A percentile compares a stretch with the other conserved stretches of the same genome.
Evolutionary conservation across 2,329 filamentous ascomycete species (phyloP).

Genomic region (Paraphaeosphaeria minitans): DNA sequence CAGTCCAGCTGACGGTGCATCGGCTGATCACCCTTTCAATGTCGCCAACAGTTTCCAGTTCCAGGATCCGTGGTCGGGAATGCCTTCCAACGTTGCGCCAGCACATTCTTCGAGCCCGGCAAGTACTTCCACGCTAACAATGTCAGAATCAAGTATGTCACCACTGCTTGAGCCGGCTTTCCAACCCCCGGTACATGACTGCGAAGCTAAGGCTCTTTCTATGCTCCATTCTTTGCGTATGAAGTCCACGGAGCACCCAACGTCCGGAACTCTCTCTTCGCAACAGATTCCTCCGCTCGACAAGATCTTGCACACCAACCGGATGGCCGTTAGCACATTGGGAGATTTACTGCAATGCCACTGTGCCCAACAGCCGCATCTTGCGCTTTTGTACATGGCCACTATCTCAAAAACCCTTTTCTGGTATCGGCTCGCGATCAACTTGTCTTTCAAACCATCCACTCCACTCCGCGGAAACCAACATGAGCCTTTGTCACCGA

Average conservation of each 20-base stretch:
- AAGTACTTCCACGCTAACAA: not conserved
- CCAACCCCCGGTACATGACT: constrained; percentile 1
- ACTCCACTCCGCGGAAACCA: not conserved
- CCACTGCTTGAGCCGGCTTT: not conserved
- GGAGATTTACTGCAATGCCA: not conserved
- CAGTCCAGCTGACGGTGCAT: not conserved
- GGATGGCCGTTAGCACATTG: not conserved
- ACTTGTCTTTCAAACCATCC: not conserved
- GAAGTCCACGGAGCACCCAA: not conserved
- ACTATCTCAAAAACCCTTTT: constrained; percentile 3
- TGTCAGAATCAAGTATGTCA: not conserved
- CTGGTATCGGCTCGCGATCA: constrained; percentile 4
- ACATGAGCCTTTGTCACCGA: not conserved
- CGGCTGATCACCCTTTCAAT: not conserved
- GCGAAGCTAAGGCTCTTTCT: constrained; percentile 6
- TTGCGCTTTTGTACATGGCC: constrained; percentile 4
- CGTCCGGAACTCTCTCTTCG: too few relatives aligned
- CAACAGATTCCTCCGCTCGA: not conserved
- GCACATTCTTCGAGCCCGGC: not conserved
- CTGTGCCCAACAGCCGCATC: constrained; percentile 8
- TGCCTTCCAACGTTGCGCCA: not conserved
- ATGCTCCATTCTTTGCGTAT: constrained; percentile 8
- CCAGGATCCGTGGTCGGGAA: not conserved
- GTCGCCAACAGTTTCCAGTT: not conserved
- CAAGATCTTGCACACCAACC: constrained; percentile 2